Evolutionary conservation across 805 yeast genomes (phyloP).

Genomic region (Ogataea pini): DNA sequence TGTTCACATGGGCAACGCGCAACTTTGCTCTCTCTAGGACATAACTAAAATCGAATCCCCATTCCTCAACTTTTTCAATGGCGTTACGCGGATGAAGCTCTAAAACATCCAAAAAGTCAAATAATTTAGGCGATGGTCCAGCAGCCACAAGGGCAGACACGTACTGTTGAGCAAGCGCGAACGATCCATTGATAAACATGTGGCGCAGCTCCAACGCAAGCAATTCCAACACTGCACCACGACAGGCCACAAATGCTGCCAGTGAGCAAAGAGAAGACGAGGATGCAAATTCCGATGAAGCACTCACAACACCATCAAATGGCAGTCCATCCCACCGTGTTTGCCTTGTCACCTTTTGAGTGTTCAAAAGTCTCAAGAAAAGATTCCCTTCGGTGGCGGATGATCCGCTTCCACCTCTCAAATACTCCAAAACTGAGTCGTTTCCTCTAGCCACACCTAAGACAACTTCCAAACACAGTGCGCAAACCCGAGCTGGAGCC

Average conservation of each 20-base stretch:
- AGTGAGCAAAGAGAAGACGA: slow-evolving; percentile 52
- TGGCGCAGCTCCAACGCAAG: slow-evolving; percentile 74
- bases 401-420: slow-evolving; percentile 39
- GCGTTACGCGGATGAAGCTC: slow-evolving; percentile 53
- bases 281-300: slow-evolving; percentile 38
- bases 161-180: slow-evolving; percentile 54
- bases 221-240: slow-evolving; percentile 63
- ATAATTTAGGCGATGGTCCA: slow-evolving; percentile 59
- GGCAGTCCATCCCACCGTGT: slow-evolving; percentile 57
- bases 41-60: background rate
- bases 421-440: slow-evolving; percentile 11
- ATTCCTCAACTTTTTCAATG: slow-evolving; percentile 37
- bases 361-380: slow-evolving; percentile 50
- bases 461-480: slow-evolving; percentile 60
- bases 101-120: slow-evolving; percentile 69
- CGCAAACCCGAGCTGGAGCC: slow-evolving; percentile 58
- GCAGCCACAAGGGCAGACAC: slow-evolving; percentile 52
- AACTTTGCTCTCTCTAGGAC: background rate
- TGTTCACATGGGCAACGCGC: background rate
- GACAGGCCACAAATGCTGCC: slow-evolving; percentile 57
- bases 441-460: slow-evolving; percentile 52
- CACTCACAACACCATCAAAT: slow-evolving; percentile 45
- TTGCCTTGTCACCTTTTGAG: slow-evolving; percentile 51
- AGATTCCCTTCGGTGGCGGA: slow-evolving; percentile 35
- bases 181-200: slow-evolving; percentile 44